Evolutionary conservation across 1,284 basidiomycete genomes (phyloP).

Genomic region (Neonothopanus nambi): DNA sequence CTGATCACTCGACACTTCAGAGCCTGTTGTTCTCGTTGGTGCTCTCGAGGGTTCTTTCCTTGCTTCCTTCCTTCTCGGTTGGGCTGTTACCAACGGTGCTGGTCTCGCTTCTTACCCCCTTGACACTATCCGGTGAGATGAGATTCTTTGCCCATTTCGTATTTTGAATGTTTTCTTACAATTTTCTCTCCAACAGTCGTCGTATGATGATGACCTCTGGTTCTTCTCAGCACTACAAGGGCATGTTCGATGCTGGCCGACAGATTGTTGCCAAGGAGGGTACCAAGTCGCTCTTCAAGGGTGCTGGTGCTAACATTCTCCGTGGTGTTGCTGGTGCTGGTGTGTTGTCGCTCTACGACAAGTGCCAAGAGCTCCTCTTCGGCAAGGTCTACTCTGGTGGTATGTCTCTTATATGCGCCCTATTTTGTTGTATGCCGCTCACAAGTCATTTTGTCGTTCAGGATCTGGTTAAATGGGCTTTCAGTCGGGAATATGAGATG

Average conservation of each 20-base stretch:
- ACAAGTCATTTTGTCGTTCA: conserved; percentile 14
- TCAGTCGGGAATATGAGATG: neutral
- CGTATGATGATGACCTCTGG: conserved; percentile 97
- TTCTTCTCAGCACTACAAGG: conserved; percentile 85
- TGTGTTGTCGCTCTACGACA: conserved; percentile 94
- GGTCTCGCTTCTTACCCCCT: conserved; percentile 95
- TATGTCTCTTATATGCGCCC: conserved; percentile 20
- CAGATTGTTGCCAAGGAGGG: conserved; percentile 93
- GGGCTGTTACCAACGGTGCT: conserved; percentile 94
- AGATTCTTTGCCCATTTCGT: conserved; percentile 45
- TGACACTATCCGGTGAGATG: conserved; percentile 76
- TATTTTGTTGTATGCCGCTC: neutral
- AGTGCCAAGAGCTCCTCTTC: conserved; percentile 88
- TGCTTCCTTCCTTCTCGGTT: conserved; percentile 88
- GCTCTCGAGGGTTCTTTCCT: conserved; percentile 88
- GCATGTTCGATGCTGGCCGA: conserved; percentile 84
- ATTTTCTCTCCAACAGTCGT: conserved; percentile 59
- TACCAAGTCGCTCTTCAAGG: conserved; percentile 88
- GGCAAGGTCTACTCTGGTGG: conserved; percentile 96
- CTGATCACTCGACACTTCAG: conserved; percentile 38
- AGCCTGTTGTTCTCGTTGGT: conserved; percentile 90
- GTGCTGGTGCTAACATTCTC: conserved; percentile 96
- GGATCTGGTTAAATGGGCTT: conserved; percentile 44
- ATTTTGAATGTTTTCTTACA: conserved; percentile 23
- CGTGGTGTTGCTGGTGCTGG: conserved; percentile 98